Percentiles rank a stretch among this genome's conserved stretches.
phyloP scores from a whole-genome alignment of 176 grass and related monocot genomes.

The Ananas comosus region DNA sequence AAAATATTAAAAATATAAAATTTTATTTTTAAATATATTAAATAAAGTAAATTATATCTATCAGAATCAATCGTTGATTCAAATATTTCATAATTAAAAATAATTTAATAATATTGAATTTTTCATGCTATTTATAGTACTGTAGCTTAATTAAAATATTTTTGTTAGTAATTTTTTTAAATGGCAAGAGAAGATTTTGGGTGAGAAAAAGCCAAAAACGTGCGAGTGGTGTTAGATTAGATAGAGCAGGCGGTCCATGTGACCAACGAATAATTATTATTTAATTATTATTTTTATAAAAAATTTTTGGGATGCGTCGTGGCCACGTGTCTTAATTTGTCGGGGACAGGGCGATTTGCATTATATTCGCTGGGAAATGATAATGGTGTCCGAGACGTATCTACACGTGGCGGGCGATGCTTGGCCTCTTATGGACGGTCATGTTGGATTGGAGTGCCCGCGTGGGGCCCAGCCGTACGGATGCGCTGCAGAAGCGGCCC shows the following conservation, averaged over 20 bases:
- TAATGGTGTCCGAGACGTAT: not conserved
- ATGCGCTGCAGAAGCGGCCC: not conserved
- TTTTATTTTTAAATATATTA: too few species aligned
- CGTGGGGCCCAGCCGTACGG: not conserved
- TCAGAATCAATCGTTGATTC: too few species aligned
- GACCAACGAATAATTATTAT: constrained; percentile 1
- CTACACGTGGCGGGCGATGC: not conserved
- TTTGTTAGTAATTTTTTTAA: not conserved
- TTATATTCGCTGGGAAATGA: not conserved
- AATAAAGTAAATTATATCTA: too few species aligned
- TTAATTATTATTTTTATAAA: not conserved
- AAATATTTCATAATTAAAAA: too few species aligned
- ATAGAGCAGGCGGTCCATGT: not conserved
- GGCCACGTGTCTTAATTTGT: constrained; percentile 18
- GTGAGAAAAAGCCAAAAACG: not conserved
- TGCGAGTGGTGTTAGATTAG: not conserved
- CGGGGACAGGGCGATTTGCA: not conserved
- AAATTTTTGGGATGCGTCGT: not conserved
- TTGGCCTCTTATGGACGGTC: not conserved
- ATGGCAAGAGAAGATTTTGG: not conserved
- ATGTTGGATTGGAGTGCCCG: not conserved
- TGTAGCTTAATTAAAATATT: too few species aligned
- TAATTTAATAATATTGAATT: too few species aligned
- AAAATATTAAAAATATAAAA: too few species aligned
- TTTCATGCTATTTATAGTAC: too few species aligned